A percentile compares a stretch with the other conserved stretches of the same genome.
These are phyloP conservation scores for Ramalina peruviana DNA, from an alignment of 495 filamentous ascomycete species.

Conservation along the genomic window DNA sequence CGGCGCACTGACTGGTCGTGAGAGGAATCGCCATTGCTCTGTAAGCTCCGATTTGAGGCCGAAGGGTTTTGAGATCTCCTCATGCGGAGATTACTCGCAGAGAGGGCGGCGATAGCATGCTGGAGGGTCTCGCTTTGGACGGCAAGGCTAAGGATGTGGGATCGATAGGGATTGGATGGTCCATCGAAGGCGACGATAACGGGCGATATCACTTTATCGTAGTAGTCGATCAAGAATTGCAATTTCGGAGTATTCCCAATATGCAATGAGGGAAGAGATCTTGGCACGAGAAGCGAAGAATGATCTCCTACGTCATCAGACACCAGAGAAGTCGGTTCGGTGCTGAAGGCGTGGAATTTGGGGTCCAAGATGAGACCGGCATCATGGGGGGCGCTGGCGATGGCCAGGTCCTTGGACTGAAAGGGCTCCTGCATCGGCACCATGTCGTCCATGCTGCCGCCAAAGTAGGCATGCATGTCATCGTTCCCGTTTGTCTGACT, in stretches of 20 bases:
- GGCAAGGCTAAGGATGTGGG: slow-evolving; percentile 68
- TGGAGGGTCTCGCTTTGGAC: slow-evolving; percentile 67
- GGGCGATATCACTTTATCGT: slow-evolving; percentile 80
- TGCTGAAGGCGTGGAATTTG: slow-evolving; percentile 9
- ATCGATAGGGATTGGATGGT: slow-evolving; percentile 70
- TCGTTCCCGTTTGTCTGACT: slow-evolving; percentile 9
- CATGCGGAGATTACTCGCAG: slow-evolving; percentile 65
- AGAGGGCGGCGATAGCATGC: slow-evolving; percentile 81
- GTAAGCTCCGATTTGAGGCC: slow-evolving; percentile 27
- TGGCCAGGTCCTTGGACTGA: slow-evolving; percentile 6
- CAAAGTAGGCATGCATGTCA: not conserved
- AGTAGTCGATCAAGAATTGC: slow-evolving; percentile 44
- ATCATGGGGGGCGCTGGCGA: slow-evolving; percentile 4
- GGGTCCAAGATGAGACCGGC: slow-evolving; percentile 6
- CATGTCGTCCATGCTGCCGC: slow-evolving; percentile 4
- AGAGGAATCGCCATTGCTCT: slow-evolving; percentile 9
- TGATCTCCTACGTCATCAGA: slow-evolving; percentile 18
- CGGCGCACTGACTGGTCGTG: slow-evolving; percentile 23
- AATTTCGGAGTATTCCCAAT: slow-evolving; percentile 42
- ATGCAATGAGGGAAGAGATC: slow-evolving; percentile 31
- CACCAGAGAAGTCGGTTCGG: slow-evolving; percentile 8
- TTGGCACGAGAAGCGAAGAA: slow-evolving; percentile 28
- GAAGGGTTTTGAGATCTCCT: slow-evolving; percentile 29
- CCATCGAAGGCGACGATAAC: slow-evolving; percentile 85
- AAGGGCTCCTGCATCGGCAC: slow-evolving; percentile 9